Conservation (phyloP, 495 filamentous ascomycete species). For the Collariella sp. region DNA sequence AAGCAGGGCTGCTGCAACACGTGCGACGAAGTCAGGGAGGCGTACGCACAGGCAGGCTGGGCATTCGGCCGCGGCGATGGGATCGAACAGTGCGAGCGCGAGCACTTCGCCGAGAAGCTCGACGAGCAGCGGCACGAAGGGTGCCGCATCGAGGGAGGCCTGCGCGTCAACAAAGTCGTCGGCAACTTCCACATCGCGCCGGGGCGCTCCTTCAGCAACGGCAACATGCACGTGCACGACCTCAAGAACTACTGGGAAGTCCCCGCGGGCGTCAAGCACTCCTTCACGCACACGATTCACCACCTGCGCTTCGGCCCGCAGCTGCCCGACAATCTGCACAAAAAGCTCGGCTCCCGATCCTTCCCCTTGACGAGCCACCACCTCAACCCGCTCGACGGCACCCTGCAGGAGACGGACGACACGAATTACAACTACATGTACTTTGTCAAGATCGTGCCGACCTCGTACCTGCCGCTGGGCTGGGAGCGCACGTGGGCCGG, state of each 20-base stretch:
- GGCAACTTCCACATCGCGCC: constrained; percentile 99
- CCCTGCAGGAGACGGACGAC: constrained; percentile 67
- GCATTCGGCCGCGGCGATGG: constrained; percentile 85
- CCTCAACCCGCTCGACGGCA: constrained; percentile 82
- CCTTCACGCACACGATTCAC: constrained; percentile 86
- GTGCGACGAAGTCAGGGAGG: constrained; percentile 91
- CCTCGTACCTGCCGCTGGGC: constrained; percentile 83
- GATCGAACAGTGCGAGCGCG: constrained; percentile 90
- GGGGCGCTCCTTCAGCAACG: constrained; percentile 84
- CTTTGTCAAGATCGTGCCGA: constrained; percentile 96
- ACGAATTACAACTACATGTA: constrained; percentile 96
- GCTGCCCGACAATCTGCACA: constrained; percentile 64
- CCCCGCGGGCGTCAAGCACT: constrained; percentile 60
- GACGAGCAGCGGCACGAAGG: constrained; percentile 83
- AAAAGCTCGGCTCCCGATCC: constrained; percentile 47
- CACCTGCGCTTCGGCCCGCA: constrained; percentile 88
- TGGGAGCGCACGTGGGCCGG: constrained; percentile 45
- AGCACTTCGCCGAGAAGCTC: constrained; percentile 82
- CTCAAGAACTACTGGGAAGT: constrained; percentile 88
- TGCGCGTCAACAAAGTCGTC: constrained; percentile 95
- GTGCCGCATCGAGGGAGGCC: constrained; percentile 85
- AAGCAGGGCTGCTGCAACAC: constrained; percentile 91
- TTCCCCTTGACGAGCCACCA: constrained; percentile 81
- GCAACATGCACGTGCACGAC: constrained; percentile 96
- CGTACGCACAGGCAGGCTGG: constrained; percentile 83